These are phyloP conservation scores for Ophiosphaerella narmari DNA, from an alignment of 2,329 filamentous ascomycete species.

Conservation along the genomic window DNA sequence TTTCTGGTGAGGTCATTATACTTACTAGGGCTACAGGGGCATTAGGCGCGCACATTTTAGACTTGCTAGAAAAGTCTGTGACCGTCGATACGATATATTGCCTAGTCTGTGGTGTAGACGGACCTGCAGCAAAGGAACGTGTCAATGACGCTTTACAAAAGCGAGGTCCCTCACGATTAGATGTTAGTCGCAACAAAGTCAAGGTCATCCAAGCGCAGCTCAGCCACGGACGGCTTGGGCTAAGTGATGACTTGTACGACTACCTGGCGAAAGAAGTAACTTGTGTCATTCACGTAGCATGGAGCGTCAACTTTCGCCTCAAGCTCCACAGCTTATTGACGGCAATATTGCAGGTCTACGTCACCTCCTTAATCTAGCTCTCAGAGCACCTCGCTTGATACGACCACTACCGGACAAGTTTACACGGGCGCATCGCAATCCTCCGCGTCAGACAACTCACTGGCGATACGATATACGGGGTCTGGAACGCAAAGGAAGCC, in stretches of 20 bases:
- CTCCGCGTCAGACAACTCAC: conserved; percentile 50
- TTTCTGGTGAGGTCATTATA: conserved; percentile 31
- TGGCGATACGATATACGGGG: conserved; percentile 35
- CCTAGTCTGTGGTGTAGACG: conserved; percentile 56
- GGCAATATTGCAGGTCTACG: conserved; percentile 58
- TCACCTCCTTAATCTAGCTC: conserved; percentile 55
- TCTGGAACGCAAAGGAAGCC: conserved; percentile 40
- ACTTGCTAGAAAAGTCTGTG: conserved; percentile 47
- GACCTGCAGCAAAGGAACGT: conserved; percentile 37
- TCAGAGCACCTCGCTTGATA: conserved; percentile 35
- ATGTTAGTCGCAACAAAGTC: conserved; percentile 44
- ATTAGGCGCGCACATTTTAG: conserved; percentile 58
- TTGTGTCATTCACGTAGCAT: conserved; percentile 65
- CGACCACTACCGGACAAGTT: conserved; percentile 33
- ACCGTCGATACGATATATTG: conserved; percentile 58
- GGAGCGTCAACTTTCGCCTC: conserved; percentile 68
- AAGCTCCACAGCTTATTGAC: conserved; percentile 58
- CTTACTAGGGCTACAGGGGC: conserved; percentile 58
- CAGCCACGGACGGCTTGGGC: conserved; percentile 54
- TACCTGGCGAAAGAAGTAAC: conserved; percentile 51
- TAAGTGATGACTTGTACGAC: conserved; percentile 49
- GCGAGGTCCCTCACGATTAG: conserved; percentile 19
- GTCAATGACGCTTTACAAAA: conserved; percentile 41
- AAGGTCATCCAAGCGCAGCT: conserved; percentile 56
- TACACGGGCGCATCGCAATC: conserved; percentile 34